Evolutionary conservation across 1,139 yeast species (phyloP).

Genomic region (Protomyces lactucae-debilis): DNA sequence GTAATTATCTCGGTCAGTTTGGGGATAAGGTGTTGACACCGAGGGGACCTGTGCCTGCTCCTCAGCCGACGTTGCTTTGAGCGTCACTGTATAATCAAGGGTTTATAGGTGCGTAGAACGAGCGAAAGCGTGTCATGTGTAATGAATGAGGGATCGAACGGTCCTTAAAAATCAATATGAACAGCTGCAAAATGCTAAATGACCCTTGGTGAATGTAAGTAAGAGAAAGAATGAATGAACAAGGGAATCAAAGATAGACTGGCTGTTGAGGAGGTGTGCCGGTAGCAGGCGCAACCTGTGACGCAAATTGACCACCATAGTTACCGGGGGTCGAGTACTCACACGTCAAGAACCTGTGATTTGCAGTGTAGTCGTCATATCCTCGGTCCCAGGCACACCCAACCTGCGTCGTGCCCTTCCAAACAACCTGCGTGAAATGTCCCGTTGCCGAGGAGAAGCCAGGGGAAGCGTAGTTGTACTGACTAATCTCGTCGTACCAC

Average conservation of each 20-base stretch:
- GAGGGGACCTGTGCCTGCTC: not conserved
- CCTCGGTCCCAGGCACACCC: constrained; percentile 57
- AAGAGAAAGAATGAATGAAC: not conserved
- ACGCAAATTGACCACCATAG: constrained; percentile 37
- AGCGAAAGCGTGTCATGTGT: too few species aligned
- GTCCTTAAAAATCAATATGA: too few species aligned
- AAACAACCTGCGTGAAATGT: constrained; percentile 70
- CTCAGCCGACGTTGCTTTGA: not conserved
- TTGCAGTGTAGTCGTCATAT: constrained; percentile 43
- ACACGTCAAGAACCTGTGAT: constrained; percentile 50
- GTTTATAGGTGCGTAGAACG: too few species aligned
- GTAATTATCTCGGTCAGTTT: constrained; percentile 42
- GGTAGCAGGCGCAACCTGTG: constrained; percentile 31
- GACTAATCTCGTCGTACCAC: constrained; percentile 64
- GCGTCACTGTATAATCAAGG: too few species aligned
- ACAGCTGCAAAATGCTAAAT: too few species aligned
- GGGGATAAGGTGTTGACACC: constrained; percentile 1
- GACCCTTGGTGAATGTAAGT: not conserved
- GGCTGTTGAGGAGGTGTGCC: not conserved
- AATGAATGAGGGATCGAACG: too few species aligned
- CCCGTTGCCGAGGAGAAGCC: constrained; percentile 42
- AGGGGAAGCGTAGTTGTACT: constrained; percentile 49
- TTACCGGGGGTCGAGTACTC: constrained; percentile 60
- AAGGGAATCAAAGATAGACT: not conserved
- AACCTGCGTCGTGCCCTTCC: constrained; percentile 57